Evolutionary conservation across 2,329 filamentous ascomycete genomes (phyloP), one percentile per base, ranked within the genome.

Genomic region (Aspergillus pseudonomiae): DNA sequence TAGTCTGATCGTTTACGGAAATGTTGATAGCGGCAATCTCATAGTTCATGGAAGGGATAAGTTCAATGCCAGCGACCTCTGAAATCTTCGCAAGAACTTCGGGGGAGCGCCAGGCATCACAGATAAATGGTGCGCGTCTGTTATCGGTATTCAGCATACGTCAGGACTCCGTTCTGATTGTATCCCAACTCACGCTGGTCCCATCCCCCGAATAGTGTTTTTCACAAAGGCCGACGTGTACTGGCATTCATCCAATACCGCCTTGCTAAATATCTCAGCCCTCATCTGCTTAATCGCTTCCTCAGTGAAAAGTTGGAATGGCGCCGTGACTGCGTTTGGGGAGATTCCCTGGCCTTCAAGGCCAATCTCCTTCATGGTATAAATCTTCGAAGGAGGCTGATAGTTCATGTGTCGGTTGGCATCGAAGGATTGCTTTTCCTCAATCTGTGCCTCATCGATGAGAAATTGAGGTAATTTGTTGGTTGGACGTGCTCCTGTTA

Each of bases 231-330:
- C 86, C 84, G 72, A 85, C 84, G 82, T 81, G 73, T 82, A 88
- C 57, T 81, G 81, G 73, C 83, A 88, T 53, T 86, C 84, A 4
- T 82, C 75, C 55, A 84, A 78, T 4, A 89, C 85, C 16, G 83
- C 79, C 0, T 83, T 77, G 57, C 82, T 83, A 46, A 89, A 80
- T 30, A 89, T 82, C 73, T 90, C 88, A 0, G 76, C 77, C 63
- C 88, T 80, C 81, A 90, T 89, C 61, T 84, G 81, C 70, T 83
- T 75, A 48, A 90, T 81, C 1, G 87, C 87, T 57, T 88, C 86
- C 26, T 81, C 70, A 6, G 84, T 85, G 74, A 90, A 90, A 21
- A 90, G 81, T 1, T 80, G 80, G 73, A 90, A 90, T 0, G 88
- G 87, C 60, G 88, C 83, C 0, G 87, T 87, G 54, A 88, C 86